Evolutionary conservation across 305 asterid genomes (phyloP).

Genomic region (Rubia balearica): DNA sequence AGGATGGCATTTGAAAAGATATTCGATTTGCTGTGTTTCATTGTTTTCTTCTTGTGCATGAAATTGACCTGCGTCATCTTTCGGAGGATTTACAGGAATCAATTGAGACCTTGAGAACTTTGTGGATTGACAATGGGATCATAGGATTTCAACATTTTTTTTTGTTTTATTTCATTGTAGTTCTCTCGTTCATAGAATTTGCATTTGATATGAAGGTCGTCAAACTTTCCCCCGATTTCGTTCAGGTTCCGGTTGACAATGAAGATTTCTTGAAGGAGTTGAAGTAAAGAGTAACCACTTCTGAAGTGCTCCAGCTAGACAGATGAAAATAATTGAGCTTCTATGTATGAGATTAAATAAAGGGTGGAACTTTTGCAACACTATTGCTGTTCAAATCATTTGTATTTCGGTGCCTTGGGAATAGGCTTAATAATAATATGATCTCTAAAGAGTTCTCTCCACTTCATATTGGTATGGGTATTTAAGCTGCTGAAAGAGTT

Average conservation of each 20-base stretch:
- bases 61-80: too few relatives aligned
- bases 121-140: too few relatives aligned
- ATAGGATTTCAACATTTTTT: too few relatives aligned
- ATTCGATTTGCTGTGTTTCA: too few relatives aligned
- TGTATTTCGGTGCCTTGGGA: neutral
- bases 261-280: conserved; percentile 83
- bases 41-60: too few relatives aligned
- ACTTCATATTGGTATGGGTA: neutral
- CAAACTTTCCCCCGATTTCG: neutral
- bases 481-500: too few relatives aligned
- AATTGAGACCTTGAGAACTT: too few relatives aligned
- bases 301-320: conserved; percentile 14
- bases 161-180: too few relatives aligned
- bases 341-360: conserved; percentile 4
- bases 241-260: conserved; percentile 82
- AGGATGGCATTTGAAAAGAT: too few relatives aligned
- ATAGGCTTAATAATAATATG: neutral
- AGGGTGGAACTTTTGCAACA: neutral
- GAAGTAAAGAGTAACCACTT: conserved; percentile 21
- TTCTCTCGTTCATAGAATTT: neutral
- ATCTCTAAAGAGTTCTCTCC: neutral
- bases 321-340: neutral
- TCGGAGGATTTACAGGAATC: too few relatives aligned
- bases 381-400: neutral
- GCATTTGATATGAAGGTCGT: neutral